Conservation (phyloP, 1,139 yeast genomes). For the Komagataea norvegica region DNA sequence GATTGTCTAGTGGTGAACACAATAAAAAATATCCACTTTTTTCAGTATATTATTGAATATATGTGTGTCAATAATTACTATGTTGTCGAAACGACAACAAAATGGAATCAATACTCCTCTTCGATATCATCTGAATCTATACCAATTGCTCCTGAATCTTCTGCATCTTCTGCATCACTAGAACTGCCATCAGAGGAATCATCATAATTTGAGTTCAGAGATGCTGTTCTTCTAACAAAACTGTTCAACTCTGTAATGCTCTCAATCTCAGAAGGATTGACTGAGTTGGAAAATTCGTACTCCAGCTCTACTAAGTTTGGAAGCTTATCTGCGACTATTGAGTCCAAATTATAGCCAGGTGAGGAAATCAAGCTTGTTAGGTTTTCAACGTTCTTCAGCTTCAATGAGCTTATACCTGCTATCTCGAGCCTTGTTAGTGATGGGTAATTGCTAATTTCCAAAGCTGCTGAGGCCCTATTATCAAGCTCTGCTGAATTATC, state of each 20-base stretch:
- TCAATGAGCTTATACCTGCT: slow-evolving; percentile 3
- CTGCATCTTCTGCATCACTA: slow-evolving; percentile 1
- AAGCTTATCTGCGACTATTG: slow-evolving; percentile 5
- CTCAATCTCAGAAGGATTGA: slow-evolving; percentile 3
- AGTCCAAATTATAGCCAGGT: slow-evolving; percentile 3
- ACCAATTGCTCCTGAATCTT: neutral
- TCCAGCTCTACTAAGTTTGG: slow-evolving; percentile 1
- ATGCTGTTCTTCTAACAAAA: neutral
- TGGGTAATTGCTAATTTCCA: slow-evolving; percentile 2
- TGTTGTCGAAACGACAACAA: too few relatives aligned
- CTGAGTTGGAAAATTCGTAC: slow-evolving; percentile 2
- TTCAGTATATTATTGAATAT: too few relatives aligned
- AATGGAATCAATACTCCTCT: slow-evolving; percentile 11
- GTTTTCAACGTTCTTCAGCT: neutral
- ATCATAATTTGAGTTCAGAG: neutral
- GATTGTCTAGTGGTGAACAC: too few relatives aligned
- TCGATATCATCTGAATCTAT: slow-evolving; percentile 10
- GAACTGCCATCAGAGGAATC: neutral
- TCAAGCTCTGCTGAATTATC: neutral
- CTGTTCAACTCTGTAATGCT: slow-evolving; percentile 1
- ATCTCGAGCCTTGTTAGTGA: slow-evolving; percentile 1
- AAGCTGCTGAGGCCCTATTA: neutral
- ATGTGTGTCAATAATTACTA: too few relatives aligned
- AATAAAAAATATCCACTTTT: too few relatives aligned
- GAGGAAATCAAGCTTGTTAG: slow-evolving; percentile 3